Evolutionary conservation across 1,139 yeast genomes (phyloP).

Genomic region (Candida neerlandica): DNA sequence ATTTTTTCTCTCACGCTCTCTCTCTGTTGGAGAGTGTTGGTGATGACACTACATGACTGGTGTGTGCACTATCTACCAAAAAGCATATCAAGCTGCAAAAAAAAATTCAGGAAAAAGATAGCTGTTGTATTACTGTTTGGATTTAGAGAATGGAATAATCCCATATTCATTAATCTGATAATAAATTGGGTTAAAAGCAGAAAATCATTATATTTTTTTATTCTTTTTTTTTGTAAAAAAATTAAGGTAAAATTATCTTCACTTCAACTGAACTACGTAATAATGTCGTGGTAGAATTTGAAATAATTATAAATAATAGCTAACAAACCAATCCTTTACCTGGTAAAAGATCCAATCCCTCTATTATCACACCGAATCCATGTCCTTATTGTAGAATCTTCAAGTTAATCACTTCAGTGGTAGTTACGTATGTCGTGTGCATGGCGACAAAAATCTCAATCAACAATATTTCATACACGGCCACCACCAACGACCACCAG

Average conservation of each 20-base stretch:
- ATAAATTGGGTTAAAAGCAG: too few relatives aligned
- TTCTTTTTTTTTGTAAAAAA: not conserved
- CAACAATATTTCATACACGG: not conserved
- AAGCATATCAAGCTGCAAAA: constrained; percentile 3
- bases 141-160: too few relatives aligned
- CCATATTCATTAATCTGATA: too few relatives aligned
- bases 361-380: too few relatives aligned
- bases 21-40: too few relatives aligned
- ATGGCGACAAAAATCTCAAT: not conserved
- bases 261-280: too few relatives aligned
- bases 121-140: too few relatives aligned
- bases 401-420: not conserved
- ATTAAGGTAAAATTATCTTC: not conserved
- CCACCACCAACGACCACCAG: not conserved
- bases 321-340: too few relatives aligned
- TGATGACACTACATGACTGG: not conserved
- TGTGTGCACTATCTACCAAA: not conserved
- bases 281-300: too few relatives aligned
- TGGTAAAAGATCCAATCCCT: too few relatives aligned
- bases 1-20: not conserved
- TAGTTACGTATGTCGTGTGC: not conserved
- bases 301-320: too few relatives aligned
- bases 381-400: too few relatives aligned
- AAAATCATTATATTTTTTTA: not conserved
- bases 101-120: not conserved